A percentile compares a stretch with the other conserved stretches of the same genome.
Conservation (phyloP, 805 yeast species). For the Ogataea saltuana region DNA sequence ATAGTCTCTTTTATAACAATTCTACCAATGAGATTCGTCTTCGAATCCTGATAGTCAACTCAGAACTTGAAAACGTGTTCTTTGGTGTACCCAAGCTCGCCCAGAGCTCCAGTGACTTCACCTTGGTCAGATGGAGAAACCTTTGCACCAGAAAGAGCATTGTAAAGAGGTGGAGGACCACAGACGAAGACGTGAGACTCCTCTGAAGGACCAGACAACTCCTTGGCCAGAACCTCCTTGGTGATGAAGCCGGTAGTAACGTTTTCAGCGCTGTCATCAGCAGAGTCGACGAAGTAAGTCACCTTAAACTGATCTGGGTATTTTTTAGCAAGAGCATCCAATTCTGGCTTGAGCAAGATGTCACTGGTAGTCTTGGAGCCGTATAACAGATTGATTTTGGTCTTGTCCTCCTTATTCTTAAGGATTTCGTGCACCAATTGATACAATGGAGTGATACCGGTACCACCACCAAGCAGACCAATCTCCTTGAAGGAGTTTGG, state of each 20-base stretch:
- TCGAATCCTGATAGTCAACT: constrained; percentile 4
- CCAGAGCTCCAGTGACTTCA: constrained; percentile 83
- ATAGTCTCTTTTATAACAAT: neutral
- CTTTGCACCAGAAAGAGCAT: constrained; percentile 85
- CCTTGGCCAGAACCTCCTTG: constrained; percentile 64
- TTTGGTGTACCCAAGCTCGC: constrained; percentile 84
- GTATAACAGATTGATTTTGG: constrained; percentile 80
- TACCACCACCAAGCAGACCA: constrained; percentile 90
- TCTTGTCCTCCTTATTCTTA: constrained; percentile 81
- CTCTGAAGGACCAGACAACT: constrained; percentile 63
- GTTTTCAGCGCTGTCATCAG: constrained; percentile 41
- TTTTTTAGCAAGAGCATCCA: constrained; percentile 65
- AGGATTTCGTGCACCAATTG: constrained; percentile 80
- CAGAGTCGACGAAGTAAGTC: constrained; percentile 76
- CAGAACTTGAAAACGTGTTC: constrained; percentile 89
- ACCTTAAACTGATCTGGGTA: constrained; percentile 79
- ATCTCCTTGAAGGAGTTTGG: constrained; percentile 81
- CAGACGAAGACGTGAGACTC: constrained; percentile 82
- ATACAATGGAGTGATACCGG: constrained; percentile 95
- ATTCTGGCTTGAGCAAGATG: constrained; percentile 73
- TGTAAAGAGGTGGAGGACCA: constrained; percentile 93
- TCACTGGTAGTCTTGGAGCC: constrained; percentile 80
- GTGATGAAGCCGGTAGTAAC: constrained; percentile 76
- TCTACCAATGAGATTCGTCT: neutral
- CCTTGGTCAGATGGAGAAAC: constrained; percentile 91